Base-by-base conservation (phyloP, 768 basidiomycete species). In the Lentinula raphanica region DNA sequence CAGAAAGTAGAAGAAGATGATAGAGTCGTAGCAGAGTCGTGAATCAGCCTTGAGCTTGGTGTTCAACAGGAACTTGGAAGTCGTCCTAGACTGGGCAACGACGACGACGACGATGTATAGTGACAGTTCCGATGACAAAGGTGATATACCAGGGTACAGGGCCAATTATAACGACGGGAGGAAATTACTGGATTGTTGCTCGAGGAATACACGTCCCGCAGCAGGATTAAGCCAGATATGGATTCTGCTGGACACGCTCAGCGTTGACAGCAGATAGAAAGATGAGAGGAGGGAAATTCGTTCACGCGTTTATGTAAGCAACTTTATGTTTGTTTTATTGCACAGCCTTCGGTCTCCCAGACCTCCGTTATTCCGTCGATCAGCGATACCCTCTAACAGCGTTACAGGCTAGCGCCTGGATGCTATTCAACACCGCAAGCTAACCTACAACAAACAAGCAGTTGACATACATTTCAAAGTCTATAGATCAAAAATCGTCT, bases 221-320 rank as follows among this genome's bases (percentile, higher is more conserved):
- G 49, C 31, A 32, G 28, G 19, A 21, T 21, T 50, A 21, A 12
- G 7, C 49, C 49, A 5, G 29, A 32, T 50, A 17, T 21, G 19
- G 49, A 13, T 32, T n/a, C 12, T 12, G 32, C 32, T 50, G 28
- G 49, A 50, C 49, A 50, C 49, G 49, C 49, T 50, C 49, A 50
- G 31, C 49, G 49, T 50, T 50, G 49, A 42, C 40, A 42, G 40
- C 40, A 42, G 12, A 42, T 40, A 40, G 19, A 40, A 40, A 42
- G 19, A 21, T 42, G 40, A 42, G 21, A 42, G 40, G n/a, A 19
- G 39, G 21, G 23, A 42, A 9, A n/a, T 15, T 21, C 17, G 15
- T 42, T 42, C 40, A 21, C 40, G 23, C 19, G 19, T 21, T 42
- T 25, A 42, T 21, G 19, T 42, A 8, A 42, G 40, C 19, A 5